Evolutionary conservation across 2,329 filamentous ascomycete species (phyloP).

Genomic region (Clonostachys byssicola): DNA sequence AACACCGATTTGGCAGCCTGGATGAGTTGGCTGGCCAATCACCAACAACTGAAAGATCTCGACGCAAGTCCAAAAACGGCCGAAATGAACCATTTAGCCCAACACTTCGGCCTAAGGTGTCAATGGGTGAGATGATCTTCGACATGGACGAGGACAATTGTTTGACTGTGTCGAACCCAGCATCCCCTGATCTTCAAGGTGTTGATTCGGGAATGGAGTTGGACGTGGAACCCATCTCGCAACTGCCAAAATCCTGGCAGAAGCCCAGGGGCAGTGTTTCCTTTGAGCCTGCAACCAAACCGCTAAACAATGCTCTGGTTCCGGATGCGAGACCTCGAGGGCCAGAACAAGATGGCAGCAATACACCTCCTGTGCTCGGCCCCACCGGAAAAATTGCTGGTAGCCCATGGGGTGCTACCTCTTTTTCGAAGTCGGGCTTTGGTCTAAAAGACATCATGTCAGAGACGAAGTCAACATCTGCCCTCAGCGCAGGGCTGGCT

Average conservation of each 20-base stretch:
- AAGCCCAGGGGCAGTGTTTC: conserved; percentile 12
- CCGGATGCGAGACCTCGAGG: no score
- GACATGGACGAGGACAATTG: conserved; percentile 78
- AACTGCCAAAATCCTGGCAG: conserved; percentile 21
- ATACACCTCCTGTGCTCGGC: no score
- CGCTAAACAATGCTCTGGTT: no score
- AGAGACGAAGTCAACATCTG: conserved; percentile 47
- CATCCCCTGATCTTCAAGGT: conserved; percentile 6
- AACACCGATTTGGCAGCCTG: conserved; percentile 51
- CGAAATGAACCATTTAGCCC: conserved; percentile 62
- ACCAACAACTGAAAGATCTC: conserved; percentile 36
- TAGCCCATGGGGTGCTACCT: conserved; percentile 43
- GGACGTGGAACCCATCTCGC: conserved; percentile 18
- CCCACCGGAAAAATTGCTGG: no score
- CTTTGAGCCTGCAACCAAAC: no score
- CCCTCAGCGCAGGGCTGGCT: conserved; percentile 48
- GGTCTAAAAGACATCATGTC: conserved; percentile 76
- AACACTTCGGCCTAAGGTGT: conserved; percentile 62
- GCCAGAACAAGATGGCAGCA: no score
- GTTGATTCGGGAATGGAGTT: conserved; percentile 9
- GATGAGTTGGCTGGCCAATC: conserved; percentile 51
- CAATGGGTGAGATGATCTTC: conserved; percentile 78
- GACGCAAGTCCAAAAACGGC: conserved; percentile 37
- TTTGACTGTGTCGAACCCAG: conserved; percentile 5
- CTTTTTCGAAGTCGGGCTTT: conserved; percentile 57